Conservation (phyloP, 2,329 filamentous ascomycete species). For the Colletotrichum cordylinicola region DNA sequence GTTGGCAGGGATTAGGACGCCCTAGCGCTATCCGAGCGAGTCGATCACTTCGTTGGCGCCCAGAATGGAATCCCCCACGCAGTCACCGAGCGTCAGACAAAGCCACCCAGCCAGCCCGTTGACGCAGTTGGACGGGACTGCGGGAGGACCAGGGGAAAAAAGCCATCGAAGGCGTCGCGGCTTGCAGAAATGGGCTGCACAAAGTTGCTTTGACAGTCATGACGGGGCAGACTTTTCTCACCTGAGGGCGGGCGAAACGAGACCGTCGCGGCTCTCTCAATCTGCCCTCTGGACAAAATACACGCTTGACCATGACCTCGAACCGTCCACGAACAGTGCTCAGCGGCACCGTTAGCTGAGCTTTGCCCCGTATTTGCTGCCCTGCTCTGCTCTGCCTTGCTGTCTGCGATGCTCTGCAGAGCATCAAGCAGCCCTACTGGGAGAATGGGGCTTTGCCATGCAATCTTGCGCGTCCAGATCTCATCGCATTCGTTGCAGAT, state of each 20-base stretch:
- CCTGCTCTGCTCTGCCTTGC: not conserved
- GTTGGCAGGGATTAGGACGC: slow-evolving; percentile 15
- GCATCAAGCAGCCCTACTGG: not conserved
- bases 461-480: not conserved
- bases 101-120: not conserved
- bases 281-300: not conserved
- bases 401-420: not conserved
- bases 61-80: slow-evolving; percentile 16
- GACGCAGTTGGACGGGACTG: not conserved
- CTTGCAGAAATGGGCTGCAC: not conserved
- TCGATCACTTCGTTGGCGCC: slow-evolving; percentile 16
- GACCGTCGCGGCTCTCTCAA: not conserved
- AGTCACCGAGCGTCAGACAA: slow-evolving; percentile 12
- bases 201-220: slow-evolving; percentile 18
- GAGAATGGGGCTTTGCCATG: not conserved
- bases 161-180: not conserved
- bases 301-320: not conserved
- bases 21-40: slow-evolving; percentile 21
- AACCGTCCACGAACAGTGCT: not conserved
- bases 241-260: slow-evolving; percentile 8
- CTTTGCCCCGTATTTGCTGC: not conserved
- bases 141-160: not conserved
- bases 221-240: slow-evolving; percentile 8
- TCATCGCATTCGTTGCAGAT: not conserved
- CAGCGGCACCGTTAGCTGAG: not conserved